Evolutionary conservation across 73 alveolate genomes (phyloP), one percentile per base, ranked within the genome.

Genomic region (Paramecium octaurelia): DNA sequence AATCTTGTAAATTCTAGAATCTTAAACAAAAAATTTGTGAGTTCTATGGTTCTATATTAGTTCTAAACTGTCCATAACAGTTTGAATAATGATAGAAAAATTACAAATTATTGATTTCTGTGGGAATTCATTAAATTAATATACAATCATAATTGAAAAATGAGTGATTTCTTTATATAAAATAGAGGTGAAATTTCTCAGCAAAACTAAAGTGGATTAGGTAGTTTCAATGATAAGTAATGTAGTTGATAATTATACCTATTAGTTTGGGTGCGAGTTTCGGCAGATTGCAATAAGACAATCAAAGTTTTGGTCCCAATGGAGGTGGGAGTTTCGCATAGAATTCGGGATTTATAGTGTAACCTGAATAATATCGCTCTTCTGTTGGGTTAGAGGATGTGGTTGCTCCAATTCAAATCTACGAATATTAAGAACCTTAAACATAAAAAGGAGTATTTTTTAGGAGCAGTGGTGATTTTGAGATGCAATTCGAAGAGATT

Each of bases 401-500:
- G 14, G 46, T 18, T 12, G 84, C 84, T 7, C 88, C 88, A 36
- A 34, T 75, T 16, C 38, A 75, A 44, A 68, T 68, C 1, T 40
- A 75, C n/a, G 88, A 75, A 36, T 75, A 75, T 75, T 34, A 29
- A 36, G 88, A 75, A 40, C 88, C 88, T 34, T 34, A 75, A 34
- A 68, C 27, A 34, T n/a, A 75, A 44, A 75, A 75, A 75, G 88
- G 88, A 35, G 42, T 75, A n/a, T 40, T 75, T 12, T 75, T 36
- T 35, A 75, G 88, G 14, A n/a, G 68, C 7, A 36, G 68, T 36
- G 88, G 88, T 5, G 88, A 75, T 75, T 75, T 75, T n/a, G 88
- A 75, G 59, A 75, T 75, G 88, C 69, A 75, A 40, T 75, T 75
- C 38, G 88, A 75, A 44, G 88, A 75, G 24, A 36, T 75, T 8